Conservation (phyloP, 805 yeast genomes). For the Pichia ethanolica region DNA sequence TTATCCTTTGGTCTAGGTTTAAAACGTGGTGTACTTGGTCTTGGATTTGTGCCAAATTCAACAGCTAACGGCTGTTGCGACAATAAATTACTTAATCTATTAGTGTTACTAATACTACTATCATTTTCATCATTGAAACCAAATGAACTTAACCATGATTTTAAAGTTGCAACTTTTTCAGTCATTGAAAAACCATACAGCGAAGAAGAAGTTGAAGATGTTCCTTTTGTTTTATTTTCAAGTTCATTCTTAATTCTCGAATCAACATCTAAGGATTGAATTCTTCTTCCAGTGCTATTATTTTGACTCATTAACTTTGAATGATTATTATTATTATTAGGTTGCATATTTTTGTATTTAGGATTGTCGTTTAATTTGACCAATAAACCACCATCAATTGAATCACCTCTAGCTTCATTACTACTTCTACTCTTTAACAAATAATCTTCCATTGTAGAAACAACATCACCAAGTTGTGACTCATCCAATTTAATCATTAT, state of each 20-base stretch:
- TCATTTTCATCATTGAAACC: slow-evolving; percentile 17
- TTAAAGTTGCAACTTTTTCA: slow-evolving; percentile 10
- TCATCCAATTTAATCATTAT: slow-evolving; percentile 57
- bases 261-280: slow-evolving; percentile 20
- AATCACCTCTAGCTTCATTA: neutral
- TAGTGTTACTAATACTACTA: slow-evolving; percentile 16
- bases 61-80: slow-evolving; percentile 22
- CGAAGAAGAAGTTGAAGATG: slow-evolving; percentile 10
- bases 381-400: slow-evolving; percentile 1
- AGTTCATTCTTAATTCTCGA: slow-evolving; percentile 5
- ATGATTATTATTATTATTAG: neutral
- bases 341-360: neutral
- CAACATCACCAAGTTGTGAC: slow-evolving; percentile 58
- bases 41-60: slow-evolving; percentile 37
- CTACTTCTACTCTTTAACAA: slow-evolving; percentile 39
- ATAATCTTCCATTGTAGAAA: slow-evolving; percentile 57
- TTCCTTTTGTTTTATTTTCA: neutral
- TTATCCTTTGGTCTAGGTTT: slow-evolving; percentile 23
- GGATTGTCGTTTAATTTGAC: neutral
- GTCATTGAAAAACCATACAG: slow-evolving; percentile 7
- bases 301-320: neutral
- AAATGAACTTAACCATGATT: slow-evolving; percentile 18
- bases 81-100: slow-evolving; percentile 18
- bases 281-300: slow-evolving; percentile 12
- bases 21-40: slow-evolving; percentile 54